Evolutionary conservation across 1,284 basidiomycete species (phyloP).

Genomic region (Blastosporella zonata): DNA sequence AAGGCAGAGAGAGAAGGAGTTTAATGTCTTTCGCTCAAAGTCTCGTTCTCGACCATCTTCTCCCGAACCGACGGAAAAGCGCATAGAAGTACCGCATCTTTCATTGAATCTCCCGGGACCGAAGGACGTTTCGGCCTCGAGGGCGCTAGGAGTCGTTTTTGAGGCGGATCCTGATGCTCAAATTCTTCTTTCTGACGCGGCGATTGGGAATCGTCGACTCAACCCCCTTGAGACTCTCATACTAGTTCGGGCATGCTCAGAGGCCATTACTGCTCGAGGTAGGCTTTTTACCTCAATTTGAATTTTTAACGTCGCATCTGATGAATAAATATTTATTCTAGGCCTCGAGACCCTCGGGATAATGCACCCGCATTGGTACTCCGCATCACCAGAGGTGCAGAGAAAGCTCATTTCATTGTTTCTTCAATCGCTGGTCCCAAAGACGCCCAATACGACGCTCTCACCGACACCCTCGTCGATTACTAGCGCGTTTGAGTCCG

Average conservation of each 20-base stretch:
- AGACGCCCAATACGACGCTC: conserved; percentile 42
- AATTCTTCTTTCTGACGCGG: conserved; percentile 44
- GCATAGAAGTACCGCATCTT: conserved; percentile 46
- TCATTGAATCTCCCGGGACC: conserved; percentile 56
- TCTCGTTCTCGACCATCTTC: conserved; percentile 40
- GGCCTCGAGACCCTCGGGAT: conserved; percentile 73
- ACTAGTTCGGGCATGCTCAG: conserved; percentile 62
- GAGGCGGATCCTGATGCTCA: conserved; percentile 52
- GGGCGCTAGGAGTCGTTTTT: conserved; percentile 53
- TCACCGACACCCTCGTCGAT: conserved; percentile 45
- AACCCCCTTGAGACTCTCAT: conserved; percentile 57
- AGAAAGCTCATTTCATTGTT: conserved; percentile 68
- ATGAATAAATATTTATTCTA: conserved; percentile 26
- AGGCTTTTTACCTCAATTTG: conserved; percentile 21
- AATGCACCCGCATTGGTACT: conserved; percentile 80
- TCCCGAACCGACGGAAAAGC: conserved; percentile 27
- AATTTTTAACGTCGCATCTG: conserved; percentile 9
- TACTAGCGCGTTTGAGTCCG: conserved; percentile 54
- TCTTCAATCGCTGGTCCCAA: conserved; percentile 56
- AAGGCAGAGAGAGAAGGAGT: conserved; percentile 39
- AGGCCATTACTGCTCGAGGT: conserved; percentile 62
- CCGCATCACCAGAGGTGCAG: conserved; percentile 64
- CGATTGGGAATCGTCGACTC: conserved; percentile 54
- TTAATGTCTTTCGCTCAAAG: conserved; percentile 50
- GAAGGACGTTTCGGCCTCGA: conserved; percentile 44